Evolutionary conservation across 2,329 filamentous ascomycete genomes (phyloP).

Genomic region (Gaeumannomyces sp.): DNA sequence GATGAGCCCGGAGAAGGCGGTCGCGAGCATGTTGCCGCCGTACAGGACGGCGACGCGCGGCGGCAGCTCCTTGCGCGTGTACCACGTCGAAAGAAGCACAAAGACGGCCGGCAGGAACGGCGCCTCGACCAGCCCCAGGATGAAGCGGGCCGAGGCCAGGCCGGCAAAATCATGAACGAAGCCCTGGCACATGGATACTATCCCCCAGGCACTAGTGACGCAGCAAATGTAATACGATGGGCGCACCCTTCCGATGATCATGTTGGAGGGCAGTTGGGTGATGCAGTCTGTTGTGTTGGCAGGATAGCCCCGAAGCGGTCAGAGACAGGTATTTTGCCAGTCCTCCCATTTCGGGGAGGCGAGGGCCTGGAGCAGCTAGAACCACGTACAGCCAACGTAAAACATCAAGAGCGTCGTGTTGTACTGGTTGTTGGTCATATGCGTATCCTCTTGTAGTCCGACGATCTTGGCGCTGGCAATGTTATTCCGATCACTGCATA

Average conservation of each 20-base stretch:
- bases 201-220: conserved; percentile 50
- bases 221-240: conserved; percentile 21
- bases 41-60: conserved; percentile 62
- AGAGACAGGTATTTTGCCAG: too few species aligned
- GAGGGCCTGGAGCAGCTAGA: too few species aligned
- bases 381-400: conserved; percentile 3
- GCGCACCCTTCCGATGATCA: conserved; percentile 17
- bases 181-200: conserved; percentile 50
- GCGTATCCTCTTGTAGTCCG: conserved; percentile 11
- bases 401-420: conserved; percentile 12
- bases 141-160: conserved; percentile 55
- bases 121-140: conserved; percentile 57
- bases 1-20: conserved; percentile 64
- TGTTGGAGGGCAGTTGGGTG: conserved; percentile 17
- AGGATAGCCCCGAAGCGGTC: too few species aligned
- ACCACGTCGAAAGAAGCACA: conserved; percentile 51
- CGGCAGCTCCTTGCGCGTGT: conserved; percentile 61
- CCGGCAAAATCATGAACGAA: conserved; percentile 47
- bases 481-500: conserved; percentile 14
- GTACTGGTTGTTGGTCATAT: conserved; percentile 11
- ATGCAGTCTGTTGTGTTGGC: neutral
- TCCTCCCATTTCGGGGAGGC: too few species aligned
- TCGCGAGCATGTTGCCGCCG: conserved; percentile 62
- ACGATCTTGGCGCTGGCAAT: conserved; percentile 16
- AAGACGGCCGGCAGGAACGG: conserved; percentile 18